Evolutionary conservation across 169 alveolate genomes (phyloP), one percentile per base, ranked within the genome.

Genomic region (Plasmodium ovale): DNA sequence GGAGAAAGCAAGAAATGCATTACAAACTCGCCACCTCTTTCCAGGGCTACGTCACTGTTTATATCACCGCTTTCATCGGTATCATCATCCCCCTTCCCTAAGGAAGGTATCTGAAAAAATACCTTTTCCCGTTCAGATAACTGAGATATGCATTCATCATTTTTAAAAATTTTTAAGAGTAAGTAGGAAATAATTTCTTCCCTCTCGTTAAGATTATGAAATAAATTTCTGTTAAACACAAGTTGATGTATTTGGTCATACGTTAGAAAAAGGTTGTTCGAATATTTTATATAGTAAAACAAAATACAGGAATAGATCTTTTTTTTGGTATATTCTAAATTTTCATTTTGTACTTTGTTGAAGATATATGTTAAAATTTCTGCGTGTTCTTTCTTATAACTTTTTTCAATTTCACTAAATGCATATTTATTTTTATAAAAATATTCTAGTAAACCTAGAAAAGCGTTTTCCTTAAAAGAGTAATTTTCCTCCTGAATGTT

Each of bases 161-260:
- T 79, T 37, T 49, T 65, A 1, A 59, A 56, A 64, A 79, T 65
- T 33, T 64, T 16, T 23, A 79, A 39, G 1, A 79, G 21, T 19
- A 79, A 54, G 27, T 65, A 79, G 39, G 89, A 44, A 23, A 79
- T 79, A 49, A 79, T 79, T 56, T 79, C 89, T 6, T 53, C 72
- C 47, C 82, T 62, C 21, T 65, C 58, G 1, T 79, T 31, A 16
- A 49, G 82, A 16, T 65, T 65, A 51, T 65, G 37, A 47, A 79
- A 79, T 58, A 79, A 69, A 44, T 79, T 79, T 12, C 39, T 33
- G 33, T 79, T 79, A 53, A 51, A 64, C 31, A 65, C 82, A 3
- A 79, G 53, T 39, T 79, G 62, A 19, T 37, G 69, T 9, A 79
- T 65, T 21, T 79, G 74, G 5, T 79, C 89, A 25, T 79, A 79